Percentiles rank a stretch among this genome's conserved stretches.
phyloP scores from a whole-genome alignment of 176 grass and related monocot genomes.

The Miscanthus lutarioriparius region DNA sequence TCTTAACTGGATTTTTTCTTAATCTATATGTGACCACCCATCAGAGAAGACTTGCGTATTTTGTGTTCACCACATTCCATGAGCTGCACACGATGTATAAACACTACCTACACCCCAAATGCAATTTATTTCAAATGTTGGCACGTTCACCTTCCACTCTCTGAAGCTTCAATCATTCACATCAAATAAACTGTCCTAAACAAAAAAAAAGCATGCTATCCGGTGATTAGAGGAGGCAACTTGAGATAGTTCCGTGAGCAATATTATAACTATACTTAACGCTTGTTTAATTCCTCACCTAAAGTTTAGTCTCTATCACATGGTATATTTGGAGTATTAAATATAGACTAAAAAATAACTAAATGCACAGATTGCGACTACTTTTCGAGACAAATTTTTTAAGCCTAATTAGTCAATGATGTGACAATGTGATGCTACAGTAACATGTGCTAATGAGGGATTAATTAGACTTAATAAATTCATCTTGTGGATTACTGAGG shows the following conservation, averaged over 20 bases:
- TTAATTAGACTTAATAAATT: no score
- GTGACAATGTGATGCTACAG: no score
- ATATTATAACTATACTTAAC: neutral
- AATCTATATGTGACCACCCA: neutral
- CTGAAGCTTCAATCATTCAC: slow-evolving; percentile 2
- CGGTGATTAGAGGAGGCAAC: neutral
- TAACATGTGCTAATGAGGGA: no score
- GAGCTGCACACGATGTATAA: neutral
- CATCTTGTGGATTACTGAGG: no score
- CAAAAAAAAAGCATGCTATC: neutral
- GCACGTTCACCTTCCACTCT: neutral
- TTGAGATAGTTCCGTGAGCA: neutral
- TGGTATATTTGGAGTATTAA: no score
- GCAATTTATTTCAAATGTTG: neutral
- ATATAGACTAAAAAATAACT: no score
- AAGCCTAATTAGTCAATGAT: no score
- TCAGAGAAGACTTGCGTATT: neutral
- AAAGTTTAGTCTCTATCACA: no score
- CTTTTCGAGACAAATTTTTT: no score
- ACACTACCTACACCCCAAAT: neutral
- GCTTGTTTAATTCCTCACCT: no score
- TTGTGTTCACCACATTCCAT: neutral
- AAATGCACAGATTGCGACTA: no score
- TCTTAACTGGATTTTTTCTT: neutral
- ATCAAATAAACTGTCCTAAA: neutral